Evolutionary conservation across 1,284 basidiomycete genomes (phyloP).

Genomic region (Crepidotus sp.): DNA sequence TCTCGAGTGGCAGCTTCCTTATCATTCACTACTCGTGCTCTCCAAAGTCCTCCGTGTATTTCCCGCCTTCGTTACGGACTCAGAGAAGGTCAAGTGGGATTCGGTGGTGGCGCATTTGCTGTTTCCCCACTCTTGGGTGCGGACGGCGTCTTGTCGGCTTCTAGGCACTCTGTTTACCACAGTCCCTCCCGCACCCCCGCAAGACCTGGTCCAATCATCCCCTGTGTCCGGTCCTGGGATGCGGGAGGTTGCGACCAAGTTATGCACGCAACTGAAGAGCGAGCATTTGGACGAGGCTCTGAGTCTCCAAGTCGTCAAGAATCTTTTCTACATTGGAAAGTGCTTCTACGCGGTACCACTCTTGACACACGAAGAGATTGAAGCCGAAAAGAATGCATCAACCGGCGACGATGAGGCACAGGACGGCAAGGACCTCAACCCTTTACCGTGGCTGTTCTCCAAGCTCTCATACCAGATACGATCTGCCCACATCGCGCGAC

Average conservation of each 20-base stretch:
- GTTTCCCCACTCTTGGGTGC: conserved; percentile 94
- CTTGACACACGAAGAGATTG: conserved; percentile 25
- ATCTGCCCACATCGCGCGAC: conserved; percentile 61
- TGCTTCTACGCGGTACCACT: conserved; percentile 53
- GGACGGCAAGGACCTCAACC: conserved; percentile 37
- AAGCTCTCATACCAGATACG: conserved; percentile 85
- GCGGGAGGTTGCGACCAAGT: conserved; percentile 67
- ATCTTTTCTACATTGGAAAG: conserved; percentile 86
- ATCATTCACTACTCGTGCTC: conserved; percentile 68
- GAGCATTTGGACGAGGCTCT: conserved; percentile 70
- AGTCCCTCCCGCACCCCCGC: conserved; percentile 35
- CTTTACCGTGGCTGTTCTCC: conserved; percentile 89
- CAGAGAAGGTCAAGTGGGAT: conserved; percentile 52
- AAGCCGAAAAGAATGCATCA: conserved; percentile 24
- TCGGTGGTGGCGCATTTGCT: conserved; percentile 61
- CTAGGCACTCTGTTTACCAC: conserved; percentile 65
- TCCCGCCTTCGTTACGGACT: conserved; percentile 36
- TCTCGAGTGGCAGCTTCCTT: conserved; percentile 77
- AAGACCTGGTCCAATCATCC: conserved; percentile 28
- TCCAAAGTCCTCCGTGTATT: conserved; percentile 57
- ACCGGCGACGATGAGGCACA: conserved; percentile 25
- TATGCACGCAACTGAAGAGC: conserved; percentile 78
- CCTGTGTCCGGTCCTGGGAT: conserved; percentile 49
- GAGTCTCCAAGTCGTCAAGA: conserved; percentile 86
- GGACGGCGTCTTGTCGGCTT: conserved; percentile 72